Conservation (phyloP, 352 stramenopile genomes). For the Aphanomyces stellatus region DNA sequence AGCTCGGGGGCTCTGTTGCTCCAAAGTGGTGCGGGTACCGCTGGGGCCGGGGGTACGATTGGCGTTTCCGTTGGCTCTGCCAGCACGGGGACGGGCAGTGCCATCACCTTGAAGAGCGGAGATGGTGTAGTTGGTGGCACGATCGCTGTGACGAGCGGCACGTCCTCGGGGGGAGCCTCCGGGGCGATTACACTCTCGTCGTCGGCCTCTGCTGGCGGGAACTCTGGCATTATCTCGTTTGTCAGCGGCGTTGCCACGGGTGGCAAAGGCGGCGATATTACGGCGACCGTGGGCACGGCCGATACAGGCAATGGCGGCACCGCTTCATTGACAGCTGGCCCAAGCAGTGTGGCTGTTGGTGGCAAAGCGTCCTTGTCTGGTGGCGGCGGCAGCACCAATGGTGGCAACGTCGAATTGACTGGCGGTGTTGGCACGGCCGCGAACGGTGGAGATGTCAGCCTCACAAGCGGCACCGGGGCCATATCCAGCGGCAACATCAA, state of each 20-base stretch:
- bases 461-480: conserved; percentile 54
- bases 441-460: conserved; percentile 35
- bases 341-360: conserved; percentile 34
- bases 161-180: conserved; percentile 40
- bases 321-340: conserved; percentile 59
- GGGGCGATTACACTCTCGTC: conserved; percentile 38
- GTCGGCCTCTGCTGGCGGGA: conserved; percentile 26
- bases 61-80: conserved; percentile 44
- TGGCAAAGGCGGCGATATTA: conserved; percentile 36
- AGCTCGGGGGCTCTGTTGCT: conserved; percentile 52
- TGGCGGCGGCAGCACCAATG: conserved; percentile 26
- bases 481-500: conserved; percentile 57
- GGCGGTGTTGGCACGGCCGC: conserved; percentile 37
- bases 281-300: conserved; percentile 28
- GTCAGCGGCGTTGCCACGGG: conserved; percentile 31
- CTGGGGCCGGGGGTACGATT: conserved; percentile 49
- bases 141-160: conserved; percentile 46
- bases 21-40: conserved; percentile 39
- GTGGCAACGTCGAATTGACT: conserved; percentile 52
- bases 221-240: conserved; percentile 31
- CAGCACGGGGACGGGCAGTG: conserved; percentile 40
- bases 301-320: conserved; percentile 33
- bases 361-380: not conserved
- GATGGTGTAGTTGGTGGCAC: conserved; percentile 46
- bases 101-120: conserved; percentile 44